Evolutionary conservation across 352 stramenopile genomes (phyloP), one percentile per base, ranked within the genome.

Genomic region (Phytophthora multivora): DNA sequence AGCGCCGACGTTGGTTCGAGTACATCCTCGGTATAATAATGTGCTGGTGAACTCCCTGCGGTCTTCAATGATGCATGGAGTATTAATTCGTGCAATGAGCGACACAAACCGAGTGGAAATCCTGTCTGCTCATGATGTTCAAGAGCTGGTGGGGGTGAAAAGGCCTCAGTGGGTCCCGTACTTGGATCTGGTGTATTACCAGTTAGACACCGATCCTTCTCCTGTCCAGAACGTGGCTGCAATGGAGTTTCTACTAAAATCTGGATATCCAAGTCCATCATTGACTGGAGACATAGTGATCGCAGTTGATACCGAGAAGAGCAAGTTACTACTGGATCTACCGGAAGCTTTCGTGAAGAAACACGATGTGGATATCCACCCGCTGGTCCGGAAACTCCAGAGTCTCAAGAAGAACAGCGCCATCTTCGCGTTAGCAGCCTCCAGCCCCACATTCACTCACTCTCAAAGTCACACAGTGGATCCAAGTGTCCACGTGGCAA

Each of bases 321-420:
- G 64, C 31, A 80, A 76, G 18, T 26, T 93, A 8, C 43, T 71
- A 11, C 49, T 95, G 23, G 66, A 91, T 54, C 50, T 95, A 13
- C 86, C 86, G 9, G 76, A 95, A 58, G 80, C 66, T 0, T 93
- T 93, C 47, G 80, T 95, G 19, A 57, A 74, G 21, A 83, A 83
- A 43, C 69, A 83, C 46, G 66, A 87, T 19, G 61, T 90, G 11
- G 86, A 95, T 18, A 59, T 91, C n/a, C 63, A 87, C 11, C 82
- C 77, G 1, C 64, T 89, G 2, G 66, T 95, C 1, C 59, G 73
- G 18, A 80, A 85, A 1, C 54, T 95, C 0, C 67, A 89, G 42
- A 81, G 84, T 15, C 25, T 89, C 13, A 89, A 90, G 59, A 78
- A 78, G 31, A 86, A 73, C 26, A 80, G 71, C 5, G 62, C 60